Evolutionary conservation across 768 basidiomycete species (phyloP), one percentile per base, ranked within the genome.

Genomic region (Trametes gibbosa): DNA sequence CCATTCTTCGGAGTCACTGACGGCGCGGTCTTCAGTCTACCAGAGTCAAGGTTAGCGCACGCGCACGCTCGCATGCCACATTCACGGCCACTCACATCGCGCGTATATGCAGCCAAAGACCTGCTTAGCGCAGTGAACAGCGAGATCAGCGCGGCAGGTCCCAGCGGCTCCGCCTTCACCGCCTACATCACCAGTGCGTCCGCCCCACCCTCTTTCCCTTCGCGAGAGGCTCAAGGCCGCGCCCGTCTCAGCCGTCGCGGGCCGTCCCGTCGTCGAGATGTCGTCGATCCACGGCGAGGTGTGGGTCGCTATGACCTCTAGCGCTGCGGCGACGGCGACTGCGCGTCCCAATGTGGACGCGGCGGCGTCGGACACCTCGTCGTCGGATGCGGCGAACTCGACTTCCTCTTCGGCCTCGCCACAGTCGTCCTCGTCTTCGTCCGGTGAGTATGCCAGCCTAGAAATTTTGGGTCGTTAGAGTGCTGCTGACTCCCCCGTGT

Each of bases 141-240:
- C 40, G 51, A 53, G 51, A 41, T 53, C 25, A 27, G n/a, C 14
- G 24, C 51, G 17, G 51, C 51, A 13, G 40, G 40, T 12, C 23
- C 51, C 12, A 42, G 40, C 10, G 51, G 24, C 8, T 17, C 51
- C 17, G 51, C 51, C 14, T 53, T n/a, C 40, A 53, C 51, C 39
- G 51, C 51, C 13, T 53, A 42, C 25, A 42, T 53, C 24, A 53
- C 51, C 40, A 53, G 51, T 53, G 32, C 7, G 51, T n/a, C 46
- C 46, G 7, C 25, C 17, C 29, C 7, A 1, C 12, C 42, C 19
- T 43, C 19, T 23, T 21, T 21, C 9, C 21, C 16, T 19, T 21
- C 9, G 5, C 42, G 4, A 23, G 19, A 19, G 5, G 12, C 42
- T 21, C 21, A 39, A 5, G 3, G 6, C 3, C n/a, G 8, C 12